Evolutionary conservation across 495 filamentous ascomycete genomes (phyloP).

Genomic region (Penicillium fimorum): DNA sequence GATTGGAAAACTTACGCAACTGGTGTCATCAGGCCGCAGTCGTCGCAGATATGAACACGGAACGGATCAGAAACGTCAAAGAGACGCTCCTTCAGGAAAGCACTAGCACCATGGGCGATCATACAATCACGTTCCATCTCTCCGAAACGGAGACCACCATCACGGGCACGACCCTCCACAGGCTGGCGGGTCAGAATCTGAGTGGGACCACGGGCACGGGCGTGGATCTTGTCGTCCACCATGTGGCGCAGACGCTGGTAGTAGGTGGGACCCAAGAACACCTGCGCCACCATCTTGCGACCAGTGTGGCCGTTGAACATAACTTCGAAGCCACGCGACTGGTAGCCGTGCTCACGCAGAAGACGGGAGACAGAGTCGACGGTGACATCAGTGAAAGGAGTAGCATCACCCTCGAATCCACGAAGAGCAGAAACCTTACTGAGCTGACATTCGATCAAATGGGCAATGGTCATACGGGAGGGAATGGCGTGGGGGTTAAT

Average conservation of each 20-base stretch:
- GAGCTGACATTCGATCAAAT: constrained; percentile 98
- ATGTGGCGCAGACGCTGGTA: constrained; percentile 98
- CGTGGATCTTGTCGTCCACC: constrained; percentile 99
- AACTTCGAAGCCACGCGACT: constrained; percentile 94
- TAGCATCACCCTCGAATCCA: constrained; percentile 94
- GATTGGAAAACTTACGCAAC: constrained; percentile 75
- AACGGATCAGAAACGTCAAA: constrained; percentile 99
- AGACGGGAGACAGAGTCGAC: constrained; percentile 89
- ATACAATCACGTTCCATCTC: constrained; percentile 99
- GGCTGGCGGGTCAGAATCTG: constrained; percentile 98
- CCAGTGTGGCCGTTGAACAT: constrained; percentile 99
- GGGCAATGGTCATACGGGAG: constrained; percentile 99
- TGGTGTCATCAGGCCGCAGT: constrained; percentile 97
- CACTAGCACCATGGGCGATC: constrained; percentile 95
- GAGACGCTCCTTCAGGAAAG: constrained; percentile 94
- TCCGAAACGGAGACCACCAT: constrained; percentile 98
- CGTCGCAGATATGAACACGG: constrained; percentile 96
- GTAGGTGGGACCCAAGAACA: constrained; percentile 97
- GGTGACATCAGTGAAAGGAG: constrained; percentile 96
- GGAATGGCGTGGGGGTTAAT: constrained; percentile 99
- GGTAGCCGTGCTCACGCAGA: constrained; percentile 89
- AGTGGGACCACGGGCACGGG: constrained; percentile 87
- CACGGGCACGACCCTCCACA: constrained; percentile 96
- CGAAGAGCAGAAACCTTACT: constrained; percentile 90
- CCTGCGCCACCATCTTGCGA: constrained; percentile 84